These are phyloP conservation scores for Leishmania turanica DNA, from an alignment of 208 protist species.

Conservation along the genomic window DNA sequence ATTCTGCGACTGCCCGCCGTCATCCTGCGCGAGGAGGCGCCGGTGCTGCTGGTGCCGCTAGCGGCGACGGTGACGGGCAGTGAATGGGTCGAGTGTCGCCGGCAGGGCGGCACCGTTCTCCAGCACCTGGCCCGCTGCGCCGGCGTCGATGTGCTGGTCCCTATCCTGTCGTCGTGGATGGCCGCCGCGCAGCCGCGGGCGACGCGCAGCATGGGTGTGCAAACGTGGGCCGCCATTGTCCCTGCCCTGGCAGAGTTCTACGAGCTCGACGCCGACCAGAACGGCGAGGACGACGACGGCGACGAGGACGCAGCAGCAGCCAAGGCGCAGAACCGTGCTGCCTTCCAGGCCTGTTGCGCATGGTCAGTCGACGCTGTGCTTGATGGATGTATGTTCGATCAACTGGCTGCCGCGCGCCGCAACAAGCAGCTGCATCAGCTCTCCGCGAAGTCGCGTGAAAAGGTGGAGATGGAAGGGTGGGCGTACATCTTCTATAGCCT, in stretches of 20 bases:
- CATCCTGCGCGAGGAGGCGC: constrained; percentile 80
- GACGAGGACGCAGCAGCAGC: constrained; percentile 14
- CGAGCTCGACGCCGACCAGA: constrained; percentile 12
- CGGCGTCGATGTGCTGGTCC: constrained; percentile 78
- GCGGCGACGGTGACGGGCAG: constrained; percentile 61
- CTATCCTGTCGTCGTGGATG: constrained; percentile 71
- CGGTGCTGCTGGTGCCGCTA: constrained; percentile 74
- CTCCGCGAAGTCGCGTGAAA: constrained; percentile 45
- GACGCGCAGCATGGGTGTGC: constrained; percentile 62
- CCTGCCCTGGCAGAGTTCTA: constrained; percentile 41
- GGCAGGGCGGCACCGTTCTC: constrained; percentile 61
- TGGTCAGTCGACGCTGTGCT: constrained; percentile 72
- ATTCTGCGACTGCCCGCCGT: constrained; percentile 71
- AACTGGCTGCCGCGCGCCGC: constrained; percentile 37
- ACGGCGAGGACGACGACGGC: constrained; percentile 6
- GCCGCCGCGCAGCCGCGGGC: constrained; percentile 39
- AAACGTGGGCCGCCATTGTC: constrained; percentile 75
- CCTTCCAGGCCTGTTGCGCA: constrained; percentile 55
- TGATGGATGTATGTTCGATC: constrained; percentile 66
- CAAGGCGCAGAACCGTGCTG: constrained; percentile 30
- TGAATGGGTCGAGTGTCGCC: constrained; percentile 65
- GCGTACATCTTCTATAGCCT: constrained; percentile 80
- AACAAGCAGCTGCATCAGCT: constrained; percentile 32
- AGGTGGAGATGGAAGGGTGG: constrained; percentile 76
- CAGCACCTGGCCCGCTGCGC: constrained; percentile 64